These are phyloP conservation scores for Mycena sp. DNA, from an alignment of 1,284 basidiomycete species.

Conservation along the genomic window DNA sequence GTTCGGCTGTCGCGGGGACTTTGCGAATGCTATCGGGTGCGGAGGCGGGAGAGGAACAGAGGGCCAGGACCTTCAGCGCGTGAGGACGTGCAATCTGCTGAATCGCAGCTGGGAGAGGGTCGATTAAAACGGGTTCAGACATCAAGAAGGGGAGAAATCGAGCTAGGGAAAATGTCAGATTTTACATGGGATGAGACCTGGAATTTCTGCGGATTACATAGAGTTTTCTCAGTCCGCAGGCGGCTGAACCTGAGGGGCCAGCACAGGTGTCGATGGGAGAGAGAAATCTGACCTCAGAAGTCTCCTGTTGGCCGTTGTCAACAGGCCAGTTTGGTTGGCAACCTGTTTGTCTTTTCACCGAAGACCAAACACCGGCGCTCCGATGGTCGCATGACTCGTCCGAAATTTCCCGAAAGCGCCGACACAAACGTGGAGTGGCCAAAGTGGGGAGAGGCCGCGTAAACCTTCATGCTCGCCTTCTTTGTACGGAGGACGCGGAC, in stretches of 20 bases:
- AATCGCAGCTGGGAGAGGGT: slow-evolving; percentile 18
- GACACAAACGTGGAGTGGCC: too few species aligned
- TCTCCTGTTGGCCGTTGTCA: slow-evolving; percentile 23
- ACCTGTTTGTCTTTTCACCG: slow-evolving; percentile 2
- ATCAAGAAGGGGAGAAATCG: slow-evolving; percentile 14
- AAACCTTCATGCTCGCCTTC: too few species aligned
- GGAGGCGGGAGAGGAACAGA: slow-evolving; percentile 25
- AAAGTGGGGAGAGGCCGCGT: too few species aligned
- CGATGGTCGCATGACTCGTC: slow-evolving; percentile 14
- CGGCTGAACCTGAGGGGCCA: slow-evolving; percentile 14
- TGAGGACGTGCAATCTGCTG: slow-evolving; percentile 7
- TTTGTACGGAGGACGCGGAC: too few species aligned
- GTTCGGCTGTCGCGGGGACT: slow-evolving; percentile 3
- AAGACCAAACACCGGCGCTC: slow-evolving; percentile 8
- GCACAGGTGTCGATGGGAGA: slow-evolving; percentile 10
- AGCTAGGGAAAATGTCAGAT: slow-evolving; percentile 13
- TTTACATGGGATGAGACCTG: neutral
- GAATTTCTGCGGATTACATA: slow-evolving; percentile 2
- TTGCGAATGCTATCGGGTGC: slow-evolving; percentile 12
- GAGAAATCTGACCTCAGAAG: slow-evolving; percentile 13
- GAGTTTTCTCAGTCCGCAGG: neutral
- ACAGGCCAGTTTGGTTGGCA: slow-evolving; percentile 23
- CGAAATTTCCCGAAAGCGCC: too few species aligned
- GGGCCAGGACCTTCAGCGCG: slow-evolving; percentile 20
- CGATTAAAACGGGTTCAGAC: slow-evolving; percentile 6